phyloP scores from a whole-genome alignment of 2,329 filamentous ascomycete species.

The Pseudocercospora crystallina region DNA sequence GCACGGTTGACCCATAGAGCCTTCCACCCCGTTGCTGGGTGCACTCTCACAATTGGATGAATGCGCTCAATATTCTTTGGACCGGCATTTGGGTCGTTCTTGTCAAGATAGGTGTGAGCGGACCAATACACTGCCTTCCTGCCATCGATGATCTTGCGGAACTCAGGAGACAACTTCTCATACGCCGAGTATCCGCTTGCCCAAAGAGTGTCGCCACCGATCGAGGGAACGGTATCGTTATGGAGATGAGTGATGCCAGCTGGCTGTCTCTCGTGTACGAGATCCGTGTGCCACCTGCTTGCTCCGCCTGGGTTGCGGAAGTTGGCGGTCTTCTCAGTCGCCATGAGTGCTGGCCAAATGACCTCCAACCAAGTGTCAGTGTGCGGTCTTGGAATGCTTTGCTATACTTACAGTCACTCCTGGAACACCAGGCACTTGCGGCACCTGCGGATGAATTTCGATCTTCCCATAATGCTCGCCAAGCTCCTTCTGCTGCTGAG shows the following conservation, averaged over 20 bases:
- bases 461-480: conserved; percentile 65
- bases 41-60: conserved; percentile 68
- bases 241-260: conserved; percentile 51
- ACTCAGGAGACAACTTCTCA: conserved; percentile 69
- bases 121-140: conserved; percentile 64
- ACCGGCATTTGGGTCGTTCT: conserved; percentile 59
- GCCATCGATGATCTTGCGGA: conserved; percentile 70
- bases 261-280: conserved; percentile 70
- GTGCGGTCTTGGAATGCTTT: not conserved
- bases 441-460: conserved; percentile 70
- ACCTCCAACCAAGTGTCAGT: conserved; percentile 33
- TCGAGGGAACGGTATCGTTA: conserved; percentile 55
- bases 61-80: conserved; percentile 66
- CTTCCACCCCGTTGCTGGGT: conserved; percentile 74
- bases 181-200: conserved; percentile 70
- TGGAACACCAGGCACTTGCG: conserved; percentile 66
- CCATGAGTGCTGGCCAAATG: conserved; percentile 68
- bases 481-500: conserved; percentile 63
- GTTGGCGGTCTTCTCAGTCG: conserved; percentile 59
- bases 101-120: conserved; percentile 67
- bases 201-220: conserved; percentile 73
- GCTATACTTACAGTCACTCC: conserved; percentile 46
- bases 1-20: conserved; percentile 69
- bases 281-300: conserved; percentile 66
- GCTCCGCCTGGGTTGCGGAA: conserved; percentile 69